Evolutionary conservation across 2,329 filamentous ascomycete genomes (phyloP).

Genomic region (Penicillium sp.): DNA sequence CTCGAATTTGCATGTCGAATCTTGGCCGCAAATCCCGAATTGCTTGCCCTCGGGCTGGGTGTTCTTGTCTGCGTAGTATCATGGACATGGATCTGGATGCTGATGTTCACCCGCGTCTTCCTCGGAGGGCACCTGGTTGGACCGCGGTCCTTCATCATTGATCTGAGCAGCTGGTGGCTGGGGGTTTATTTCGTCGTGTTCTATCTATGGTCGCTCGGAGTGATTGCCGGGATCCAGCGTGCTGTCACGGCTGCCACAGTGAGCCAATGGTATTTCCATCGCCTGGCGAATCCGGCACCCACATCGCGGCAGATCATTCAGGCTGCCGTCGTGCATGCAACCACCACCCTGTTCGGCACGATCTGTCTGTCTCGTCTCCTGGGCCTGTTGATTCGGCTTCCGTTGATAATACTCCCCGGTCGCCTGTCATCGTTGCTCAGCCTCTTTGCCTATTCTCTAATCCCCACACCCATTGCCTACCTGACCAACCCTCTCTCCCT

Average conservation of each 20-base stretch:
- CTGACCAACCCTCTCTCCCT: constrained; percentile 87
- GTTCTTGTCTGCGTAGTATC: constrained; percentile 69
- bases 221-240: constrained; percentile 83
- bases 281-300: constrained; percentile 70
- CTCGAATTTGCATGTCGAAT: constrained; percentile 90
- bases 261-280: constrained; percentile 98
- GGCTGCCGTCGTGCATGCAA: constrained; percentile 74
- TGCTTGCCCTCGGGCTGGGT: constrained; percentile 76
- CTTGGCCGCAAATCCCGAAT: constrained; percentile 72
- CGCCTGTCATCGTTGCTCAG: constrained; percentile 65
- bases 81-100: constrained; percentile 95
- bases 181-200: constrained; percentile 87
- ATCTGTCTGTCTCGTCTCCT: constrained; percentile 84
- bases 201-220: constrained; percentile 89
- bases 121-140: constrained; percentile 76
- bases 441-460: constrained; percentile 69
- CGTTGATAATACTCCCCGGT: constrained; percentile 74
- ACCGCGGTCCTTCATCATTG: constrained; percentile 67
- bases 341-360: constrained; percentile 83
- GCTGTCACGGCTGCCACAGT: constrained; percentile 91
- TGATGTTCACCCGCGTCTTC: constrained; percentile 94
- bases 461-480: constrained; percentile 78
- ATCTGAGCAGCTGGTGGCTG: constrained; percentile 88
- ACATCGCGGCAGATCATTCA: constrained; percentile 74
- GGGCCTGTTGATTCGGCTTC: constrained; percentile 73